Percentiles rank a stretch among this genome's conserved stretches.
These are phyloP conservation scores for Hirschioporus abietinus DNA, from an alignment of 768 basidiomycete species.

Conservation along the genomic window DNA sequence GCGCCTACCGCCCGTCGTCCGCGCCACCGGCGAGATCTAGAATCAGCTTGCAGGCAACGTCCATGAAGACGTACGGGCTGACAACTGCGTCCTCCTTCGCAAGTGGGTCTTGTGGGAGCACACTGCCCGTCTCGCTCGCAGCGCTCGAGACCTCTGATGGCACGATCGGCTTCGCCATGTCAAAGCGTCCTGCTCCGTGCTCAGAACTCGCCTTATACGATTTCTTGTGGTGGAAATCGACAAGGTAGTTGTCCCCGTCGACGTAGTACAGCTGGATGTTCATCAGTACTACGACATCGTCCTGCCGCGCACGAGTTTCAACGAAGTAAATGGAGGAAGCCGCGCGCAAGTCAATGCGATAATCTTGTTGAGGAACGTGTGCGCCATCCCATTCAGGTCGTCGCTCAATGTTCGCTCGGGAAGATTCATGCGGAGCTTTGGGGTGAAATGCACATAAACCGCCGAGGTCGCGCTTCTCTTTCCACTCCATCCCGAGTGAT, in stretches of 20 bases:
- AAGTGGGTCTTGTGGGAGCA: neutral
- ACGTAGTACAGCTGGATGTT: slow-evolving; percentile 97
- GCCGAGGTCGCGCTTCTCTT: slow-evolving; percentile 77
- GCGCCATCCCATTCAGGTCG: slow-evolving; percentile 56
- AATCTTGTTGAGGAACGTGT: slow-evolving; percentile 32
- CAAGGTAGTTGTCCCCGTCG: slow-evolving; percentile 92
- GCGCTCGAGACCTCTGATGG: slow-evolving; percentile 11
- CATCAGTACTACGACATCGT: slow-evolving; percentile 95
- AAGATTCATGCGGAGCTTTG: slow-evolving; percentile 4
- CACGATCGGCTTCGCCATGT: slow-evolving; percentile 50
- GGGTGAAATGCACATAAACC: slow-evolving; percentile 49
- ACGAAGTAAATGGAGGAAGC: slow-evolving; percentile 86
- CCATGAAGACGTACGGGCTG: slow-evolving; percentile 94
- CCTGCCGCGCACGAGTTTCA: slow-evolving; percentile 85
- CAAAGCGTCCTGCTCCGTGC: slow-evolving; percentile 64
- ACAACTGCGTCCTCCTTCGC: slow-evolving; percentile 54
- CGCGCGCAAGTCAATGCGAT: slow-evolving; percentile 50
- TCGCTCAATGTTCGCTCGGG: slow-evolving; percentile 49
- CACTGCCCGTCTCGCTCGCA: slow-evolving; percentile 1
- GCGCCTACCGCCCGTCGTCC: slow-evolving; percentile 17
- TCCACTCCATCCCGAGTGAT: slow-evolving; percentile 95
- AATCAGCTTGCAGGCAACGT: slow-evolving; percentile 90
- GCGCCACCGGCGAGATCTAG: slow-evolving; percentile 82
- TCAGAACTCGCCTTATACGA: slow-evolving; percentile 76
- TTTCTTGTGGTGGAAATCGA: slow-evolving; percentile 97